phyloP scores from a whole-genome alignment of 1,284 basidiomycete species.

The Tilletia caries region DNA sequence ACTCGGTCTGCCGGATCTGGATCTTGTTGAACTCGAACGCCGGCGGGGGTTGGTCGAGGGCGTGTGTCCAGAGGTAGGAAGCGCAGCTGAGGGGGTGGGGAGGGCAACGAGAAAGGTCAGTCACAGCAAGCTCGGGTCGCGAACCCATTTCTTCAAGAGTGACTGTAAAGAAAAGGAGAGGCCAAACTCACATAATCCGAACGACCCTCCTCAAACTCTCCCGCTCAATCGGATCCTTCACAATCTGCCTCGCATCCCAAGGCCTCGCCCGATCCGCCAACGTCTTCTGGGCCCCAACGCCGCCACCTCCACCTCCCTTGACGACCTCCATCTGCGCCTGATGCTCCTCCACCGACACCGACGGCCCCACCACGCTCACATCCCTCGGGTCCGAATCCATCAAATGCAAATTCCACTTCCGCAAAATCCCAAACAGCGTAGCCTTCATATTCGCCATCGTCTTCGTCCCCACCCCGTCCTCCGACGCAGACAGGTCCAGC shows the following conservation, averaged over 20 bases:
- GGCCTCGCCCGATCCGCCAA: background rate
- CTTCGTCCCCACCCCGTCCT: conserved; percentile 33
- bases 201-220: conserved; percentile 17
- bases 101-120: background rate
- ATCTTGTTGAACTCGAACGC: conserved; percentile 32
- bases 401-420: conserved; percentile 35
- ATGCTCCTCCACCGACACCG: conserved; percentile 1
- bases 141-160: no score
- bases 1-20: conserved; percentile 26
- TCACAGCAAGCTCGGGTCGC: no score
- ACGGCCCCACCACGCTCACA: conserved; percentile 2
- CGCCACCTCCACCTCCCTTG: background rate
- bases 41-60: conserved; percentile 12
- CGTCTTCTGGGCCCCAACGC: background rate
- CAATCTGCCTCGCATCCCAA: conserved; percentile 14
- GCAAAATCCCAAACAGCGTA: conserved; percentile 33
- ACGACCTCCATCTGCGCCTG: background rate
- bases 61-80: conserved; percentile 17
- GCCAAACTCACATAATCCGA: conserved; percentile 12
- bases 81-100: background rate
- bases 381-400: conserved; percentile 22
- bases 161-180: background rate
- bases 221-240: conserved; percentile 11
- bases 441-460: conserved; percentile 30
- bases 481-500: conserved; percentile 35